Conservation (phyloP, 371 early-diverging fungal genomes). For the Syncephalastrum contaminatum region DNA sequence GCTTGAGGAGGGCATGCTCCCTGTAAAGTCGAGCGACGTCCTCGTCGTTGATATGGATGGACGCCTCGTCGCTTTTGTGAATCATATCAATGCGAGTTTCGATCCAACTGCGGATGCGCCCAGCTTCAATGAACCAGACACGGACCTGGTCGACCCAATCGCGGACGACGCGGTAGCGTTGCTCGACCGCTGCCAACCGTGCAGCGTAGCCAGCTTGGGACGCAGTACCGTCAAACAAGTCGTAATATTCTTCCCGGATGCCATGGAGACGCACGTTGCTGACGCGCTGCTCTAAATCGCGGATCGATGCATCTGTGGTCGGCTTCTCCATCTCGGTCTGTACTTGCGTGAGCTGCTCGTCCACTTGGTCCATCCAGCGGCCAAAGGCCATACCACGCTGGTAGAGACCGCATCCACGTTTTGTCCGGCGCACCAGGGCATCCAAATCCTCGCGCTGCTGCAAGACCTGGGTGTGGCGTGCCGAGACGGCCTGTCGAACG, state of each 20-base stretch:
- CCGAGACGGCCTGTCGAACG: conserved; percentile 12
- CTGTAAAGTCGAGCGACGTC: conserved; percentile 20
- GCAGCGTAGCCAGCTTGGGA: conserved; percentile 15
- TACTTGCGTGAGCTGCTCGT: conserved; percentile 39
- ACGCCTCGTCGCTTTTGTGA: conserved; percentile 26
- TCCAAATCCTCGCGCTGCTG: conserved; percentile 9
- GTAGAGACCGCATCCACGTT: conserved; percentile 21
- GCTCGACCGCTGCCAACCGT: conserved; percentile 23
- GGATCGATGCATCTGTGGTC: conserved; percentile 33
- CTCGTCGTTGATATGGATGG: conserved; percentile 10
- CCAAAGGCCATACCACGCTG: conserved; percentile 37
- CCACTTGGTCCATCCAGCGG: conserved; percentile 24
- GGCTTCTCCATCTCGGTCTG: conserved; percentile 36
- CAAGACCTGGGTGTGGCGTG: conserved; percentile 7
- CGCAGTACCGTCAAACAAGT: conserved; percentile 17
- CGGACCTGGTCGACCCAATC: conserved; percentile 55
- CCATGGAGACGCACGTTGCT: conserved; percentile 30
- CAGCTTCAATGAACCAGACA: conserved; percentile 54
- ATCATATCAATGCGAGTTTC: conserved; percentile 37
- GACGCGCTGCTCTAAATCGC: conserved; percentile 34
- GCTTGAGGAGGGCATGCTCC: conserved; percentile 39
- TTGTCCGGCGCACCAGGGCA: conserved; percentile 15
- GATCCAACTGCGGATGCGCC: conserved; percentile 51
- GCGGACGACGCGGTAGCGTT: conserved; percentile 32
- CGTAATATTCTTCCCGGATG: conserved; percentile 29